Evolutionary conservation across 73 alveolate species (phyloP), one percentile per base, ranked within the genome.

Genomic region (Symbiodinium natans): DNA sequence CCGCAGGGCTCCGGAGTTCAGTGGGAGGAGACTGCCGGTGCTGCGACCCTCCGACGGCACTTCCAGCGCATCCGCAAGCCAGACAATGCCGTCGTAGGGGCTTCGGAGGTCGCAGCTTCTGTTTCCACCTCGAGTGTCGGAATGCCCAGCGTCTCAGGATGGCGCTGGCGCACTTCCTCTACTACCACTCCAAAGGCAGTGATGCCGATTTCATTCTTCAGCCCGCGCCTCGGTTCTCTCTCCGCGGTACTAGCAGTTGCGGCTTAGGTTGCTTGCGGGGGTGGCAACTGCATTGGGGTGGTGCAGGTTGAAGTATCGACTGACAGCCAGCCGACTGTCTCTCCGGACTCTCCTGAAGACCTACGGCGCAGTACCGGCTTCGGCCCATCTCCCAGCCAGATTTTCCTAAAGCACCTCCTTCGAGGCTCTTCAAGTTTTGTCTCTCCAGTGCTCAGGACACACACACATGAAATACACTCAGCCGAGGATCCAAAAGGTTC

Each of bases 331-430:
- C 86, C 41, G 86, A n/a, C 63, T 63, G 42, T 88, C 95, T 34
- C 75, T 88, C 73, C 84, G 95, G 36, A 88, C 95, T 5, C 86
- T 88, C 36, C 41, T 88, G 43, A 59, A 88, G 95, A 88, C 73
- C 73, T 88, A 88, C 25, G 95, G 95, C 29, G 95, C 95, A 10
- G 95, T 88, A 1, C 95, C 95, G 40, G 95, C 95, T 25, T 88
- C 95, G 36, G 95, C 75, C 19, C 95, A 54, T 23, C 59, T 71
- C 25, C 39, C 71, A 5, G 75, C 46, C 27, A 17, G 63, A 52
- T 46, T 46, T 21, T 13, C n/a, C n/a, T n/a, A n/a, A n/a, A n/a
- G n/a, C n/a, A n/a, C n/a, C n/a, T n/a, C n/a, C n/a, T n/a, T n/a
- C n/a, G n/a, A n/a, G n/a, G n/a, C n/a, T n/a, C n/a, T 52, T 23